Percentiles rank a stretch among this genome's conserved stretches.
These are phyloP conservation scores for Fragaria vesca DNA, from an alignment of 306 rosid species.

Conservation along the genomic window DNA sequence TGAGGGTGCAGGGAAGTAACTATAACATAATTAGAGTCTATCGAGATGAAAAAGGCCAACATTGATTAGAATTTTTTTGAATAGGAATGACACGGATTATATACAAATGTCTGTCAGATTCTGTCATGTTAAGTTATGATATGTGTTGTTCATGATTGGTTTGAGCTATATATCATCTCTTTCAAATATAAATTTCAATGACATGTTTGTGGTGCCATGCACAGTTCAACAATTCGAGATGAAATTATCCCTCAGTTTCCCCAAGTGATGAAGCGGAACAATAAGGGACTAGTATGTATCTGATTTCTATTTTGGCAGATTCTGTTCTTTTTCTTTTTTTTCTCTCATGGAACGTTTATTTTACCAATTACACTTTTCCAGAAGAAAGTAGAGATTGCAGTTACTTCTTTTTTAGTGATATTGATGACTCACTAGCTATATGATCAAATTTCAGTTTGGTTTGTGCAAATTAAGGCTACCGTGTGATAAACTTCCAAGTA, in stretches of 20 bases:
- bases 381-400: neutral
- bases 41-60: neutral
- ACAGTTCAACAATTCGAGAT: slow-evolving; percentile 66
- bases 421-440: neutral
- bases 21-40: neutral
- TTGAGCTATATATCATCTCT: neutral
- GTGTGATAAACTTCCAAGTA: neutral
- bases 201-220: slow-evolving; percentile 20
- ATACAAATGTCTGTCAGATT: neutral
- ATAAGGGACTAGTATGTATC: slow-evolving; percentile 6
- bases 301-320: slow-evolving; percentile 38
- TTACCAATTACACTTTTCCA: neutral
- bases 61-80: neutral
- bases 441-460: neutral
- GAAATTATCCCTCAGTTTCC: slow-evolving; percentile 57
- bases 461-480: neutral
- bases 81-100: neutral
- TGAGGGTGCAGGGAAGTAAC: neutral
- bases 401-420: neutral
- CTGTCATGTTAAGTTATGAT: neutral
- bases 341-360: slow-evolving; percentile 49
- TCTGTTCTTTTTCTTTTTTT: slow-evolving; percentile 42
- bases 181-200: slow-evolving; percentile 11
- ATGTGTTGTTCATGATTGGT: slow-evolving; percentile 5
- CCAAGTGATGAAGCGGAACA: neutral